Conservation (phyloP, 306 rosid genomes). For the Rosa persica region DNA sequence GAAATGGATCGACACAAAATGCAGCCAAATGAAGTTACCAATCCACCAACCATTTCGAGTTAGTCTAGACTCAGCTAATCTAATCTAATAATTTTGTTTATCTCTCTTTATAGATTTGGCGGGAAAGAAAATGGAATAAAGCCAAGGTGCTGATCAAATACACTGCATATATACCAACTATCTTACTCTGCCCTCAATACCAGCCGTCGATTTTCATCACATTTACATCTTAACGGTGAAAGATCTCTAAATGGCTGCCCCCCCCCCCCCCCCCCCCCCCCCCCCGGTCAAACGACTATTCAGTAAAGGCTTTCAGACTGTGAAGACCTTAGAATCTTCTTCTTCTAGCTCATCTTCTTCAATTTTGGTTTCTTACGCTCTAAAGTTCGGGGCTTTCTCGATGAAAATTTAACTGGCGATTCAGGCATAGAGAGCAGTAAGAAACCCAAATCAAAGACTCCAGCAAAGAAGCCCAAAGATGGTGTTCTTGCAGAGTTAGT, state of each 20-base stretch:
- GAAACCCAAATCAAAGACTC: slow-evolving; percentile 68
- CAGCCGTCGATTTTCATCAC: not conserved
- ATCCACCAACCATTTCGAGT: too few species aligned
- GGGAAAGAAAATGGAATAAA: not conserved
- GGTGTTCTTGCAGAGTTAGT: slow-evolving; percentile 71
- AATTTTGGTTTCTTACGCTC: not conserved
- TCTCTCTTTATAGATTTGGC: not conserved
- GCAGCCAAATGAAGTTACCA: too few species aligned
- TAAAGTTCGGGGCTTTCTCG: not conserved
- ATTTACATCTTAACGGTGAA: not conserved
- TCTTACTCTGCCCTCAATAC: not conserved
- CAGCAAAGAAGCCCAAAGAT: slow-evolving; percentile 62
- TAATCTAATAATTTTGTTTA: too few species aligned
- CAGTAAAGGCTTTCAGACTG: too few species aligned
- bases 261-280: too few species aligned
- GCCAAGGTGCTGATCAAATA: not conserved
- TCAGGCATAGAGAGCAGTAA: slow-evolving; percentile 57
- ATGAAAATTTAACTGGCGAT: not conserved
- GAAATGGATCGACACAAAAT: too few species aligned
- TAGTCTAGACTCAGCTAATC: too few species aligned
- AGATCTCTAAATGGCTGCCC: not conserved
- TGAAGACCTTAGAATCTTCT: not conserved
- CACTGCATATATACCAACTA: not conserved
- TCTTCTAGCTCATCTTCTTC: not conserved
- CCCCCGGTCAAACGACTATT: too few species aligned